Percentiles rank a stretch among this genome's conserved stretches.
Evolutionary conservation across 768 basidiomycete species (phyloP).

Genomic region (Russula sp.): DNA sequence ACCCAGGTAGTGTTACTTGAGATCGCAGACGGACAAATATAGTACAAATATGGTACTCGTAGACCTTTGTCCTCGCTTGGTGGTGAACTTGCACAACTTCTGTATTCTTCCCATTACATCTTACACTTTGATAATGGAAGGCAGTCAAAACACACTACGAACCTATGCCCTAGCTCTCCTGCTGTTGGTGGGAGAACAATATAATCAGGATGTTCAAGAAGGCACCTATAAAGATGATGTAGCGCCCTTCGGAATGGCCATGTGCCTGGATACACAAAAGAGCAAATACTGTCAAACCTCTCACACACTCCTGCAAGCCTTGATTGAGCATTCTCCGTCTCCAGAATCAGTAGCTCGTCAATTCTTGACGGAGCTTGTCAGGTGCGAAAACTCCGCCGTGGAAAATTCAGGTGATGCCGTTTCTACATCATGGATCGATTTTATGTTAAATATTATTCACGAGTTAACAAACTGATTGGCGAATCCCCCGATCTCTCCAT

Average conservation of each 20-base stretch:
- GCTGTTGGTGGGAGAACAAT: no score
- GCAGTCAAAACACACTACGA: no score
- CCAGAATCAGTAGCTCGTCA: not conserved
- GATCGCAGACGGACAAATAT: no score
- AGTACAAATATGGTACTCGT: no score
- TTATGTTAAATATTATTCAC: not conserved
- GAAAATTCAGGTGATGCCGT: not conserved
- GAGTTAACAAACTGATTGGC: not conserved
- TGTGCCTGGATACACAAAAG: no score
- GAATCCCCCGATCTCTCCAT: not conserved
- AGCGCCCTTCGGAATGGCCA: not conserved
- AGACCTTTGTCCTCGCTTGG: no score
- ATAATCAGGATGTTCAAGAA: not conserved
- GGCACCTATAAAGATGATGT: no score
- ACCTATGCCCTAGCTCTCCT: not conserved
- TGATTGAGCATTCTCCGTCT: not conserved
- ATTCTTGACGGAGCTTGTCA: not conserved
- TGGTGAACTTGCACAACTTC: no score
- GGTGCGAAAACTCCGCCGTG: not conserved
- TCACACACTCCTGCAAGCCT: not conserved
- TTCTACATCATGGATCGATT: no score
- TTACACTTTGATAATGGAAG: no score
- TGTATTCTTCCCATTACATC: no score
- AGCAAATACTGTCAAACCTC: not conserved
- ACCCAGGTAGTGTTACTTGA: no score